A percentile compares a stretch with the other conserved stretches of the same genome.
Conservation (phyloP, 352 stramenopile genomes). For the Phytophthora melonis region DNA sequence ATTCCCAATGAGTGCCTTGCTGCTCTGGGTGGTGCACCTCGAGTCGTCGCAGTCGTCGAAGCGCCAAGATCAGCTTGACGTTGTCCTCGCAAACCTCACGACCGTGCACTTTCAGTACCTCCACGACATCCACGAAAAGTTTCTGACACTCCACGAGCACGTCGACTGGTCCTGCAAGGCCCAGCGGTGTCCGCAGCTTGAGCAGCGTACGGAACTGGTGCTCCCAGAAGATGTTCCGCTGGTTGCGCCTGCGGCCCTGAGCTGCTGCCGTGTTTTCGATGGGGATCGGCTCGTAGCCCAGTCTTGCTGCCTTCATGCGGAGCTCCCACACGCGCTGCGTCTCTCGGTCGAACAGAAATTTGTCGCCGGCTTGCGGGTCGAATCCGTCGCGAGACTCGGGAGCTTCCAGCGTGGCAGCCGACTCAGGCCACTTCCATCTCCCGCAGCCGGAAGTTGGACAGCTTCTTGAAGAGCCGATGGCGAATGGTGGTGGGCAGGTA, state of each 20-base stretch:
- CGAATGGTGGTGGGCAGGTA: constrained; percentile 53
- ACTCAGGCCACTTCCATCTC: constrained; percentile 57
- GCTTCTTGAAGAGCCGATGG: constrained; percentile 47
- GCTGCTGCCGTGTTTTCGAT: constrained; percentile 28
- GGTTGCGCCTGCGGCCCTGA: constrained; percentile 44
- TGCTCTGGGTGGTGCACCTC: constrained; percentile 84
- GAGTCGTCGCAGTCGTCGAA: constrained; percentile 57
- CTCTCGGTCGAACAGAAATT: constrained; percentile 53
- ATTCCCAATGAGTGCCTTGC: constrained; percentile 60
- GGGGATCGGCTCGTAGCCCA: constrained; percentile 13
- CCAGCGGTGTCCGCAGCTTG: constrained; percentile 38
- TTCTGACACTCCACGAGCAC: constrained; percentile 12
- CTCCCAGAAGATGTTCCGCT: constrained; percentile 63
- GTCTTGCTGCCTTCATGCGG: constrained; percentile 29
- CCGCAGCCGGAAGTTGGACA: constrained; percentile 55
- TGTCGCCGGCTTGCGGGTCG: constrained; percentile 31
- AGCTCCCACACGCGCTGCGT: constrained; percentile 43
- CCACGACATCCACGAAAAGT: constrained; percentile 70
- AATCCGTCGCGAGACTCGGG: constrained; percentile 29
- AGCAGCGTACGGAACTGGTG: constrained; percentile 61
- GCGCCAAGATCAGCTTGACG: constrained; percentile 46
- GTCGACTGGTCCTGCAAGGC: constrained; percentile 9
- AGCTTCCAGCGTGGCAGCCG: constrained; percentile 14
- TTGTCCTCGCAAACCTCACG: constrained; percentile 70
- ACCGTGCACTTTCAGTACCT: constrained; percentile 66